Evolutionary conservation across 2,329 filamentous ascomycete species (phyloP).

Genomic region (Rhinocladiella similis): DNA sequence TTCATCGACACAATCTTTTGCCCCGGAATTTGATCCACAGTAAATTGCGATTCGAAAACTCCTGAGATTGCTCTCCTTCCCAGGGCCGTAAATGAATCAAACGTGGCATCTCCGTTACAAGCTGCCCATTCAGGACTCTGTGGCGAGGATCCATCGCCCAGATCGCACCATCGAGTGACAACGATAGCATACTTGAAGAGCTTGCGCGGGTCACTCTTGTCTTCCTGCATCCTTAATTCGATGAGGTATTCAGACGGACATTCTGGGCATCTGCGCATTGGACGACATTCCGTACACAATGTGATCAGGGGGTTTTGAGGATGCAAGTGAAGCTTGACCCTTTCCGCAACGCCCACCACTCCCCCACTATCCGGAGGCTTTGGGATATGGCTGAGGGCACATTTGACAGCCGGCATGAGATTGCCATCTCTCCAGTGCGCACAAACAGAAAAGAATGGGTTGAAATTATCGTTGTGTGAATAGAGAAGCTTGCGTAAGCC

Average conservation of each 20-base stretch:
- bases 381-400: conserved; percentile 59
- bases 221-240: conserved; percentile 61
- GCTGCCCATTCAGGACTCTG: conserved; percentile 56
- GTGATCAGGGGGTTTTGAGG: conserved; percentile 46
- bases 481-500: conserved; percentile 58
- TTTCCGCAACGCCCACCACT: conserved; percentile 42
- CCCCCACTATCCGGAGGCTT: conserved; percentile 41
- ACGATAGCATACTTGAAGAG: conserved; percentile 61
- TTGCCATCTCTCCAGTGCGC: conserved; percentile 64
- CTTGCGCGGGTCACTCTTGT: conserved; percentile 44
- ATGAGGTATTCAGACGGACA: conserved; percentile 65
- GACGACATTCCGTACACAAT: conserved; percentile 57
- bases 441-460: conserved; percentile 63
- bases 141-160: conserved; percentile 57
- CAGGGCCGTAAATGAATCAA: conserved; percentile 56
- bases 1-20: conserved; percentile 61
- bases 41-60: conserved; percentile 59
- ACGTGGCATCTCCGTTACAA: conserved; percentile 50
- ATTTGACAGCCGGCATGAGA: conserved; percentile 62
- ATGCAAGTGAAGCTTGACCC: conserved; percentile 33
- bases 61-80: conserved; percentile 59
- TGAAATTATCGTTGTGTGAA: conserved; percentile 58
- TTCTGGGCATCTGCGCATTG: conserved; percentile 61
- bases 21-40: conserved; percentile 55
- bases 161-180: conserved; percentile 62